phyloP scores from a whole-genome alignment of 2,329 filamentous ascomycete genomes.

The Chrysoporthe puriensis region DNA sequence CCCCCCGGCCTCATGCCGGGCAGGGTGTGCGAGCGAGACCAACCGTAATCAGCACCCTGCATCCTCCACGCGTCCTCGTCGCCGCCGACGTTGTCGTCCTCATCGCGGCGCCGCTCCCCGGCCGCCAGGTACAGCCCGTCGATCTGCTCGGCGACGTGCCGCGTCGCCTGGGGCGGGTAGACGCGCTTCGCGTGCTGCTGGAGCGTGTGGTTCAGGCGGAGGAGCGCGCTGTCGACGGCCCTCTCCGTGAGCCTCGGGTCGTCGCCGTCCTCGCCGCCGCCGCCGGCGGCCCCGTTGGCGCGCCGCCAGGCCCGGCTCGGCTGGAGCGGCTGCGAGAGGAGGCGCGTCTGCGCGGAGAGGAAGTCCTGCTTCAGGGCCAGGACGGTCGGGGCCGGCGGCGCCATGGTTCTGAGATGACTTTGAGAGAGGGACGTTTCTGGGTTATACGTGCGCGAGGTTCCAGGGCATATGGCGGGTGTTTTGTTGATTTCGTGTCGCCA shows the following conservation, averaged over 20 bases:
- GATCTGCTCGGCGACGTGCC: constrained; percentile 75
- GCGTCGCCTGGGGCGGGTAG: constrained; percentile 69
- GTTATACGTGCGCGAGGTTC: background rate
- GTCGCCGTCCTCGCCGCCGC: constrained; percentile 31
- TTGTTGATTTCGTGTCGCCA: background rate
- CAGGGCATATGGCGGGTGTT: background rate
- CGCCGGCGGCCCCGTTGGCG: constrained; percentile 43
- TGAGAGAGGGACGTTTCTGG: background rate
- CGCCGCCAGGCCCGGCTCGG: constrained; percentile 59
- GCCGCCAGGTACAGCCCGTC: constrained; percentile 63
- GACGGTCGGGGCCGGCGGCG: constrained; percentile 53
- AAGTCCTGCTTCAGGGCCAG: constrained; percentile 68
- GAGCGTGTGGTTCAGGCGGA: constrained; percentile 63
- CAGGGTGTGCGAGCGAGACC: constrained; percentile 35
- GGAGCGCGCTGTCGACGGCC: constrained; percentile 59
- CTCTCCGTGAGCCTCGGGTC: constrained; percentile 45
- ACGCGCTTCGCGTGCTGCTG: constrained; percentile 68
- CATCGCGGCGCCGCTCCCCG: constrained; percentile 40
- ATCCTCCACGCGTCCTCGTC: constrained; percentile 42
- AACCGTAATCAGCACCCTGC: constrained; percentile 51
- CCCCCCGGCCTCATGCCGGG: background rate
- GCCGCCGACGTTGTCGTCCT: constrained; percentile 43
- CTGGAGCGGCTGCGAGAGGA: constrained; percentile 62
- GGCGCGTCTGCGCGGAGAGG: constrained; percentile 63
- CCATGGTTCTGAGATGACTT: constrained; percentile 30